Conservation (phyloP, 2,329 filamentous ascomycete species). For the Acrodontium crateriforme region DNA sequence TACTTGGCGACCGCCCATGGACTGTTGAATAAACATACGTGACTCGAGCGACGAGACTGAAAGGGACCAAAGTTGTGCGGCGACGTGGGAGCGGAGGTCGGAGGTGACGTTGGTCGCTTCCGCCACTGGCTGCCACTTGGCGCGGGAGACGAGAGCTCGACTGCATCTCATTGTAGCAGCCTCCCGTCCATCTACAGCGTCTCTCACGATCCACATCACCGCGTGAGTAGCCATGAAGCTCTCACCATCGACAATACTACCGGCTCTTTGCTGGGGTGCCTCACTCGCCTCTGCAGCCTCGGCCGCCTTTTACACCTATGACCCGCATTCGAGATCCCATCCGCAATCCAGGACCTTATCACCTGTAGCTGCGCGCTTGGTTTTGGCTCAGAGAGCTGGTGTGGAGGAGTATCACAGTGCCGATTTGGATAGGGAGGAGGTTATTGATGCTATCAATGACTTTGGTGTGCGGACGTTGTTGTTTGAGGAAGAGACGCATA, state of each 20-base stretch:
- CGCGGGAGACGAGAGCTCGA: too few relatives aligned
- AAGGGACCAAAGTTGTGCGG: too few relatives aligned
- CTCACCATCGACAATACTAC: constrained; percentile 24
- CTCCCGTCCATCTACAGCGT: too few relatives aligned
- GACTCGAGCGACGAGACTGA: too few relatives aligned
- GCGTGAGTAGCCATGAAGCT: constrained; percentile 33
- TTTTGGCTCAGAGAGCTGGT: constrained; percentile 37
- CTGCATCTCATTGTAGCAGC: too few relatives aligned
- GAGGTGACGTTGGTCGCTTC: too few relatives aligned
- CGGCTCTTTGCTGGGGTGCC: constrained; percentile 26
- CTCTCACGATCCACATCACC: too few relatives aligned
- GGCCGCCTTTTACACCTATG: constrained; percentile 26
- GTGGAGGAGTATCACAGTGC: constrained; percentile 35
- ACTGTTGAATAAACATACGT: too few relatives aligned
- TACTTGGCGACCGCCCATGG: too few relatives aligned
- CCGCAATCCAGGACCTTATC: constrained; percentile 22
- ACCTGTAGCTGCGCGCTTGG: constrained; percentile 34
- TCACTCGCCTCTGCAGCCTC: constrained; percentile 14
- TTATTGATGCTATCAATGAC: constrained; percentile 33
- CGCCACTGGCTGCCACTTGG: too few relatives aligned
- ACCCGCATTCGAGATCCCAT: constrained; percentile 14
- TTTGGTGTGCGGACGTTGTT: constrained; percentile 30
- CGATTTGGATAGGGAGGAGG: constrained; percentile 25
- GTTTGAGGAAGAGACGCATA: constrained; percentile 20
- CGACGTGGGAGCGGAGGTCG: too few relatives aligned